Evolutionary conservation across 2,329 filamentous ascomycete genomes (phyloP).

Genomic region (Erysiphe pulchra): DNA sequence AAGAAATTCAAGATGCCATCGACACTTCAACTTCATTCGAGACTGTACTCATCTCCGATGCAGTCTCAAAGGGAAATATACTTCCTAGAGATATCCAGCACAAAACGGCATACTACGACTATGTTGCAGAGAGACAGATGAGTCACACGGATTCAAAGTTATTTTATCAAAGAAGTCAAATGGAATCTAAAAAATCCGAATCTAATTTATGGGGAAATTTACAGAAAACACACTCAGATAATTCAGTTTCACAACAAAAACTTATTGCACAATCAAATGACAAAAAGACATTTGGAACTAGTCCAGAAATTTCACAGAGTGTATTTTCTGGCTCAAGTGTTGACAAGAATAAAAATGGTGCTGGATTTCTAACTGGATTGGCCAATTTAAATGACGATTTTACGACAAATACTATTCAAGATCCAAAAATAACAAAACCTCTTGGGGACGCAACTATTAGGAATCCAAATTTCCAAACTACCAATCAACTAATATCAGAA

Average conservation of each 20-base stretch:
- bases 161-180: slow-evolving; percentile 76
- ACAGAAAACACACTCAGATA: slow-evolving; percentile 2
- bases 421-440: background rate
- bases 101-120: slow-evolving; percentile 77
- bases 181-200: slow-evolving; percentile 18
- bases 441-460: background rate
- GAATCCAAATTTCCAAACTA: background rate
- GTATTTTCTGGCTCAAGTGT: background rate
- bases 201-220: slow-evolving; percentile 12
- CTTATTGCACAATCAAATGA: background rate
- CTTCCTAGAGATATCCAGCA: slow-evolving; percentile 32
- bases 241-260: background rate
- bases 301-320: background rate
- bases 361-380: background rate
- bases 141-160: slow-evolving; percentile 85
- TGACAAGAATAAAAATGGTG: background rate
- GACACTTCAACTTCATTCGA: background rate
- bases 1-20: too few relatives aligned
- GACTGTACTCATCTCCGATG: slow-evolving; percentile 1
- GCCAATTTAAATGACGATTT: background rate
- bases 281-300: background rate
- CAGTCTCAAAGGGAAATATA: slow-evolving; percentile 19
- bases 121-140: slow-evolving; percentile 80
- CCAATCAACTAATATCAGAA: background rate
- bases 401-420: background rate